Evolutionary conservation across 805 yeast species (phyloP).

Genomic region (Isabelozyma heimii): DNA sequence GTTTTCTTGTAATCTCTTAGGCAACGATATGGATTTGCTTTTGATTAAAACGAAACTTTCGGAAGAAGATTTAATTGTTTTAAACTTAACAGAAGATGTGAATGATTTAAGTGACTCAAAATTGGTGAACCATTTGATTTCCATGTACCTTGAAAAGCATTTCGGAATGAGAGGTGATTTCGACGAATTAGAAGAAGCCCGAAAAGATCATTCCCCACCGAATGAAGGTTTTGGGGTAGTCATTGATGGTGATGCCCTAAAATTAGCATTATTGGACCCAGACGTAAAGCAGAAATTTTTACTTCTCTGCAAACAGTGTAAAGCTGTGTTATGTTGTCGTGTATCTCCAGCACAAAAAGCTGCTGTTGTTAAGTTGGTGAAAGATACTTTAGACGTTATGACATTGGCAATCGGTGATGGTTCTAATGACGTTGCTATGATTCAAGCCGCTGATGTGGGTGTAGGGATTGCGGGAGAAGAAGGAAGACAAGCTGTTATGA

Average conservation of each 20-base stretch:
- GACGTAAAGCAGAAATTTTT: constrained; percentile 57
- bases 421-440: constrained; percentile 88
- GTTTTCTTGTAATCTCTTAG: constrained; percentile 75
- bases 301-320: constrained; percentile 73
- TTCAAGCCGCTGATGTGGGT: constrained; percentile 84
- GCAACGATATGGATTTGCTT: constrained; percentile 72
- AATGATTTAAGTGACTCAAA: constrained; percentile 20
- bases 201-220: constrained; percentile 64
- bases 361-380: constrained; percentile 77
- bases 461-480: constrained; percentile 92
- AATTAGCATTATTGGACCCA: constrained; percentile 36
- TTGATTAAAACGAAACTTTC: constrained; percentile 45
- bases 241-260: constrained; percentile 78
- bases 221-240: constrained; percentile 64
- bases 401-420: constrained; percentile 89
- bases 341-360: constrained; percentile 89
- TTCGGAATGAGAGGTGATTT: constrained; percentile 59
- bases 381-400: constrained; percentile 72
- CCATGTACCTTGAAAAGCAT: constrained; percentile 50
- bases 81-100: constrained; percentile 15
- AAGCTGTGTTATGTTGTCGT: constrained; percentile 80
- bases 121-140: constrained; percentile 47
- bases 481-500: constrained; percentile 87
- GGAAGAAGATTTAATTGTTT: constrained; percentile 21
- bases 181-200: constrained; percentile 54